Conservation (phyloP, 306 rosid genomes). For the Fragaria ananassa region DNA sequence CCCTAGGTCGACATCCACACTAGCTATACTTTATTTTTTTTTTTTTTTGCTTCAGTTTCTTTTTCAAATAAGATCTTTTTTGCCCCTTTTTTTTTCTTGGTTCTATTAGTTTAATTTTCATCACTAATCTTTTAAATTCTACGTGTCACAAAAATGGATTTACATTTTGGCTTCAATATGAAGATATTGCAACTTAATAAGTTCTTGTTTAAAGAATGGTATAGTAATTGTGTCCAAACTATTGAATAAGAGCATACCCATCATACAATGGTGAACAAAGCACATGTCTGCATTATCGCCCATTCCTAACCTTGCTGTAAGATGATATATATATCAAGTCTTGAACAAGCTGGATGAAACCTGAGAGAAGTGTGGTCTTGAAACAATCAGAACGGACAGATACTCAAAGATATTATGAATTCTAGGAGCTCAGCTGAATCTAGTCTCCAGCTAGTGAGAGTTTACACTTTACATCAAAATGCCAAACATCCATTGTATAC, state of each 20-base stretch:
- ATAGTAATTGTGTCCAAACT: background rate
- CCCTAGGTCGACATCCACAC: no score
- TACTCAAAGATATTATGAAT: background rate
- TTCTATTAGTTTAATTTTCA: no score
- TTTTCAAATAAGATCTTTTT: no score
- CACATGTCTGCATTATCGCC: background rate
- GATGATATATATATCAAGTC: constrained; percentile 29
- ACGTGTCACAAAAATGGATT: no score
- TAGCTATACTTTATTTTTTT: no score
- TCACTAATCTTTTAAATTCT: no score
- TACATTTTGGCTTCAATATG: no score
- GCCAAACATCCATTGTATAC: background rate
- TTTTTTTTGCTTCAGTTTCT: no score
- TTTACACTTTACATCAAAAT: background rate
- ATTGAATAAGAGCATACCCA: background rate
- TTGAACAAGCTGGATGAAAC: constrained; percentile 70
- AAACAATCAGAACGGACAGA: constrained; percentile 13
- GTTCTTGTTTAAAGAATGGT: background rate
- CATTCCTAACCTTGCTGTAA: background rate
- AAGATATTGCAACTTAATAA: no score
- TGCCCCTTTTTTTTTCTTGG: no score
- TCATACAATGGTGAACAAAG: background rate
- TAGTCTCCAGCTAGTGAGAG: background rate
- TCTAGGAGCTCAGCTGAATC: background rate
- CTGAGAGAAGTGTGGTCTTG: constrained; percentile 34